Conservation (phyloP, 768 basidiomycete species). For the Pleurotus salmoneostramineus region DNA sequence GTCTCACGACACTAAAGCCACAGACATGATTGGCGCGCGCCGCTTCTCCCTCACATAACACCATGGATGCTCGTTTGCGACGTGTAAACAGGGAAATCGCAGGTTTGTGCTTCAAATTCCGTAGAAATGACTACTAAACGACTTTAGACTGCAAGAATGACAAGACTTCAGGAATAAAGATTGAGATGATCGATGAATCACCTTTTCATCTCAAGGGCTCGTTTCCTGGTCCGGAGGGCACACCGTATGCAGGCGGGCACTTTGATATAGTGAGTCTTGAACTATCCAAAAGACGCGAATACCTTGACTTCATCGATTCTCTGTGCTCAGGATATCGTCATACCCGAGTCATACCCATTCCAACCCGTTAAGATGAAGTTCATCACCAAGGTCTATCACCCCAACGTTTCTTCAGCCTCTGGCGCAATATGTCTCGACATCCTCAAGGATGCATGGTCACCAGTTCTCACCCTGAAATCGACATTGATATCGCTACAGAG, state of each 20-base stretch:
- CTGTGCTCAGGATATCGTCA: conserved; percentile 73
- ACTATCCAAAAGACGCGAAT: neutral
- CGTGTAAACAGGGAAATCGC: conserved; percentile 93
- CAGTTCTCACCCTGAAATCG: conserved; percentile 93
- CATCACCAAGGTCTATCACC: conserved; percentile 94
- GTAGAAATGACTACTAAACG: conserved; percentile 2
- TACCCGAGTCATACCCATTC: conserved; percentile 89
- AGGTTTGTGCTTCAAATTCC: conserved; percentile 38
- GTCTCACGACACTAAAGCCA: neutral
- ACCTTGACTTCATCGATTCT: conserved; percentile 4
- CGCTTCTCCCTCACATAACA: neutral
- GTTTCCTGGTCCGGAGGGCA: conserved; percentile 88
- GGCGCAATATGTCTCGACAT: conserved; percentile 95
- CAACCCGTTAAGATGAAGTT: conserved; percentile 99
- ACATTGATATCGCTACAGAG: conserved; percentile 95
- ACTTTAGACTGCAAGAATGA: conserved; percentile 89
- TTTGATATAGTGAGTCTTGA: conserved; percentile 78
- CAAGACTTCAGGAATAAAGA: conserved; percentile 80
- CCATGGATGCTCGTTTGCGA: conserved; percentile 84
- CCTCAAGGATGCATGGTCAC: conserved; percentile 88
- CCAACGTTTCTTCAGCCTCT: conserved; percentile 90
- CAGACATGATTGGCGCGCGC: neutral
- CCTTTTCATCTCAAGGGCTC: conserved; percentile 91
- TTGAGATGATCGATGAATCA: conserved; percentile 85
- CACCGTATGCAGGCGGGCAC: conserved; percentile 88